Percentiles rank a stretch among this genome's conserved stretches.
Evolutionary conservation across 345 rosid species (phyloP).

Genomic region (Salix dunnii): DNA sequence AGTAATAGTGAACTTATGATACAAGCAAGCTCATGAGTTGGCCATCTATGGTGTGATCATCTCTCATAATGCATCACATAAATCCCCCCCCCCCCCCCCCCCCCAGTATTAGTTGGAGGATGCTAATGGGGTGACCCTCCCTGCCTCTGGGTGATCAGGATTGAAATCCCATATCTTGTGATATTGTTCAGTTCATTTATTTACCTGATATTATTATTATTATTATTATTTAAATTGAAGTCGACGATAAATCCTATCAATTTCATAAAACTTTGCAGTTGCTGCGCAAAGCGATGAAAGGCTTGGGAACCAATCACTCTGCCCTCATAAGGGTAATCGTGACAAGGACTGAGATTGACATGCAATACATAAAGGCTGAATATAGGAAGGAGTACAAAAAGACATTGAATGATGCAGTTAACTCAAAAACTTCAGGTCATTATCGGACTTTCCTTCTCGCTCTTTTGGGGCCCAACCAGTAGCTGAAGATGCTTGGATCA

Average conservation of each 20-base stretch:
- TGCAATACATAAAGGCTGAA: conserved; percentile 63
- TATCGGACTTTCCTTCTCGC: conserved; percentile 57
- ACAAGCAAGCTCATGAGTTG: neutral
- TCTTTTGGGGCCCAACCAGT: conserved; percentile 55
- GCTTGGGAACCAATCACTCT: conserved; percentile 56
- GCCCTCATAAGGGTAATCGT: conserved; percentile 56
- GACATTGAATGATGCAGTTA: conserved; percentile 56
- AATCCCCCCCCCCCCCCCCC: no score
- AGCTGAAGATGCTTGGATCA: neutral
- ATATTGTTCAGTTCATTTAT: neutral
- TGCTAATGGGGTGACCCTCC: neutral
- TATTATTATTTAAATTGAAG: neutral
- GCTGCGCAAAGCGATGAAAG: conserved; percentile 57
- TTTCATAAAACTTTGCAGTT: conserved; percentile 28
- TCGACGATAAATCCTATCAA: neutral
- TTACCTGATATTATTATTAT: neutral
- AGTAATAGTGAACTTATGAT: neutral
- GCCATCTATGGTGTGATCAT: neutral
- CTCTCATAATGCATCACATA: neutral
- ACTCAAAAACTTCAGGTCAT: conserved; percentile 64
- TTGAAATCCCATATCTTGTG: neutral
- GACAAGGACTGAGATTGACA: conserved; percentile 67
- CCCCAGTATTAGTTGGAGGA: neutral
- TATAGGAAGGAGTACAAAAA: conserved; percentile 54
- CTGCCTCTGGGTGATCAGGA: neutral